Base-by-base conservation (phyloP, 2,329 filamentous ascomycete species). In the Ophiobolus disseminans region DNA sequence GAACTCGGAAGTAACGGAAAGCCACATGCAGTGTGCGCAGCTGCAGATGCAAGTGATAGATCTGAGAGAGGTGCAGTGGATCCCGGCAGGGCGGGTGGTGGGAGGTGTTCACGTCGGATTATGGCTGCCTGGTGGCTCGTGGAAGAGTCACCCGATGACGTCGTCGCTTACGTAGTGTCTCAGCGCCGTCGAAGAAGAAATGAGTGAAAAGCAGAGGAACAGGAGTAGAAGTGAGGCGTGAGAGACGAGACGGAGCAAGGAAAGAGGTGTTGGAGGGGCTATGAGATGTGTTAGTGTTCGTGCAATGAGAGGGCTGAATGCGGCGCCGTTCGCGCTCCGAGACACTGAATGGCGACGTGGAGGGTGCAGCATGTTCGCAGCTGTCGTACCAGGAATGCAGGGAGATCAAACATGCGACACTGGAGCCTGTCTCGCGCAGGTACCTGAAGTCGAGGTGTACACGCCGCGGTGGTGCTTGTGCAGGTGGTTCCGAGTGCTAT, bases 111-210 rank as follows among this genome's bases (percentile, higher is more conserved):
- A 47, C 43, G 42, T 45, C 22, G 50, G 42, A 44, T 57, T 49
- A 55, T 62, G 60, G 65, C 55, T 62, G 67, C 61, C 63, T 66
- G 62, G 50, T 57, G 47, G 54, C 44, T 53, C 42, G 45, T 53
- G 45, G 41, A 50, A 53, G 57, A 62, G 63, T 68, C 59, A 68
- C 60, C 34, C 50, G 55, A 65, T 68, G 67, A 69, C 65, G 66
- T 64, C 56, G 62, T 31, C 50, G 55, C 63, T 68, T 66, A 69
- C 65, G 66, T 64, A 55, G 62, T 38, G 53, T 57, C 54, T 53
- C 54, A 53, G 60, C 46, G 58, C 54, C 57, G 36, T 52, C 41
- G 47, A 50, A 42, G 39, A 40, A 34, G 48, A 49, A 47, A 44
- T 31, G 46, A 34, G 25, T 38, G 23, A 23, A 20, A 26, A 22